Evolutionary conservation across 2,329 filamentous ascomycete genomes (phyloP).

Genomic region (Beauveria caledonica): DNA sequence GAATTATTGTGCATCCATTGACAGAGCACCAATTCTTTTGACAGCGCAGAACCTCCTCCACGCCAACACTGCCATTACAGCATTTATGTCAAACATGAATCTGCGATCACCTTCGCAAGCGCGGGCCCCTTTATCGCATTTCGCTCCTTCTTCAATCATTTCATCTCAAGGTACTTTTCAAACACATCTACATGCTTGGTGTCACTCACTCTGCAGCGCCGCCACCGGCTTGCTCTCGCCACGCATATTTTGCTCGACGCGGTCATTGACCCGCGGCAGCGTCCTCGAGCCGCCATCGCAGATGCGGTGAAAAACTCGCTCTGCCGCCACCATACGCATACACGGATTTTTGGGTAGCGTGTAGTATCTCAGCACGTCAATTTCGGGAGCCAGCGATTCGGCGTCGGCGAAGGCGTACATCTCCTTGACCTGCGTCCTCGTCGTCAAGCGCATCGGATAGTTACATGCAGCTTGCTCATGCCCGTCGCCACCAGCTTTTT

Average conservation of each 20-base stretch:
- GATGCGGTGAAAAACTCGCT: not conserved
- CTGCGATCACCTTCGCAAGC: not conserved
- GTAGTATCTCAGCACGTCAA: conserved; percentile 8
- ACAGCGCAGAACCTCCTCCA: not conserved
- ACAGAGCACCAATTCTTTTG: not conserved
- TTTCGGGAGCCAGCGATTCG: not conserved
- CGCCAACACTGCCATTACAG: not conserved
- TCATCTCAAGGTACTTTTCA: not conserved
- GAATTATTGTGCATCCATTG: not conserved
- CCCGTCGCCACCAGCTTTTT: not conserved
- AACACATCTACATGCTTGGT: not conserved
- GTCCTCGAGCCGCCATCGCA: not conserved
- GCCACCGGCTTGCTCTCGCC: not conserved
- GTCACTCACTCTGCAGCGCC: conserved; percentile 1
- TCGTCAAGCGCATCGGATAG: conserved; percentile 1
- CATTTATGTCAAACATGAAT: not conserved
- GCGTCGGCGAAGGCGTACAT: conserved; percentile 8
- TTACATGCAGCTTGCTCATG: not conserved
- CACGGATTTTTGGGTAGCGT: not conserved
- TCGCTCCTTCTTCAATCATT: not conserved
- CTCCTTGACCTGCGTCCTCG: not conserved
- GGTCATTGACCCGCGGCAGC: not conserved
- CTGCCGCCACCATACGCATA: not conserved
- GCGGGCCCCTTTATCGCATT: not conserved
- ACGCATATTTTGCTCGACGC: not conserved